Base-by-base conservation (phyloP, 805 yeast species). In the Metschnikowia anglica region DNA sequence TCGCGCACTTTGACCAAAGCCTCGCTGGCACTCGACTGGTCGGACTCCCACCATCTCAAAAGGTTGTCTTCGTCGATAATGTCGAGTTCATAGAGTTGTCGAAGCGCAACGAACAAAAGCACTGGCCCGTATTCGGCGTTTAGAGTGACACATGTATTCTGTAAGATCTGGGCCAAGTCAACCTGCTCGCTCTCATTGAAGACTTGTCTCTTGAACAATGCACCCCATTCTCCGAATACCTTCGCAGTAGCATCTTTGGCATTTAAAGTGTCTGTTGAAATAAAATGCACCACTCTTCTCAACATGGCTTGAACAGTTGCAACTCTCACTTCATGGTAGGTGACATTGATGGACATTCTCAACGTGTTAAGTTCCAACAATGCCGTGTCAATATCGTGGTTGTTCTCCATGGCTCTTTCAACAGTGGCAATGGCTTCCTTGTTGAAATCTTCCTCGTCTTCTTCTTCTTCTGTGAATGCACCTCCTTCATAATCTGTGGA, bases 291-390 rank as follows among this genome's bases (percentile, higher is more conserved):
- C 10, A 87, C 79, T 56, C 93, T 76, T 32, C 72, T 70, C 33
- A 88, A 55, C 56, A 93, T 70, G 0, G 97, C 93, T 28, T 73
- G 72, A 26, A 81, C 70, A 0, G 96, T 88, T 4, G 96, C 95
- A 23, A 70, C 65, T 60, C 97, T 79, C 11, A 93, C 97, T 59
- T 90, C 96, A 56, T 88, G 95, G 63, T 93, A 91, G 0, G 93
- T 78, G 13, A 89, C 99, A 61, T 93, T 88, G 93, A 90, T 85
- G 56, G 97, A 88, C 99, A 93, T 91, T 67, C 98, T 78, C 58
- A 93, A 74, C 0, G 99, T 93, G 61, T 91, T 91, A 56, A 93
- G 76, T 67, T 93, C 99, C 46, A 93, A 70, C 50, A 88, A 68
- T 0, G 99, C 97, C 11, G 96, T 90, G 60, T 91, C 97, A 47